Base-by-base conservation (phyloP, 2,329 filamentous ascomycete genomes). In the Rutstroemia sp. region DNA sequence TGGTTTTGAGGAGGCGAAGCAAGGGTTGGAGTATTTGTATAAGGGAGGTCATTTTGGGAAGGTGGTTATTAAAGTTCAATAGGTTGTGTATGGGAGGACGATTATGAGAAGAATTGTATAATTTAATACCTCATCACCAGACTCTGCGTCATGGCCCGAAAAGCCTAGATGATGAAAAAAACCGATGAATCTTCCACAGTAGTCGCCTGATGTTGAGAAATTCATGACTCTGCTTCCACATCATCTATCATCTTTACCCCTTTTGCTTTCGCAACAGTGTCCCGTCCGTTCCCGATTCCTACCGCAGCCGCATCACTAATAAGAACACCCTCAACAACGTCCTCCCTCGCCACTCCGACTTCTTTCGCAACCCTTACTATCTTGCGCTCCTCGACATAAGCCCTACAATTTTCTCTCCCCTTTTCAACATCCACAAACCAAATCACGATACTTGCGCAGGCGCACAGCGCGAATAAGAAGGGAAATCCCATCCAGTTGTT, bases 31-130 rank as follows among this genome's bases (percentile, higher is more conserved):
- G 40, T 76, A 78, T 61, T 70, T 76, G 68, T 76, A 70, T 70
- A 70, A 67, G 39, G 72, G 76, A 59, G 76, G 73, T 50, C 75
- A 78, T 65, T 73, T 78, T 60, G 75, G 76, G 38, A 78, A 78
- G 64, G 64, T 78, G 54, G 65, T 71, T 25, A 46, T 63, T 4
- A 60, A n/a, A 42, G 12, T 57, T 47, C 19, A n/a, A 14, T 45
- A 45, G 19, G 21, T 45, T 42, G 10, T 42, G 39, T 17, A 2
- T 5, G 5, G n/a, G 8, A 42, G 17, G 39, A 42, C 16, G 8
- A 42, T 19, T 19, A 12, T 19, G 7, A 6, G 2, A 34, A 14
- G 30, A 34, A 34, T 14, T 12, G 30, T 34, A 34, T 34, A 34
- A 34, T 10, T 34, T 34, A 34, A 3, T 34, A 34, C 30, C 2